Evolutionary conservation across 495 filamentous ascomycete genomes (phyloP).

Genomic region (Geoglossum glabrum): DNA sequence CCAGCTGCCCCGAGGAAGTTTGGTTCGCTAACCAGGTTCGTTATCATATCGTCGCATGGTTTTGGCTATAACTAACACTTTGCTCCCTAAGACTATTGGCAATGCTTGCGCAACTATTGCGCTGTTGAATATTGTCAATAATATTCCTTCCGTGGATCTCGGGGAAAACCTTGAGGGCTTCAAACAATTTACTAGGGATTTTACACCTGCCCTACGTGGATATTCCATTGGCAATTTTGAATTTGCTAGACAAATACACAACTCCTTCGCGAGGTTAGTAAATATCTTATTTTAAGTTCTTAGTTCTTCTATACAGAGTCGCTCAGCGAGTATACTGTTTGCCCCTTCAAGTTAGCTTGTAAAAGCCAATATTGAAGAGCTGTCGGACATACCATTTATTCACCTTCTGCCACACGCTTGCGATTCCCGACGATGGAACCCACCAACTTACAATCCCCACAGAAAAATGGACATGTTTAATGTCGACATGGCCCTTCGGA

Average conservation of each 20-base stretch:
- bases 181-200: conserved; percentile 42
- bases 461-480: conserved; percentile 64
- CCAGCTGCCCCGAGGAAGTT: conserved; percentile 41
- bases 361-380: not conserved
- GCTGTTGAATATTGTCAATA: conserved; percentile 80
- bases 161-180: conserved; percentile 48
- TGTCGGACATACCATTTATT: no score
- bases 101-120: conserved; percentile 84
- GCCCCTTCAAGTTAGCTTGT: not conserved
- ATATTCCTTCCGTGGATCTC: conserved; percentile 40
- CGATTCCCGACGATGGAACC: no score
- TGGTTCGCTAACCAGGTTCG: conserved; percentile 91
- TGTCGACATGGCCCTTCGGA: conserved; percentile 47
- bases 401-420: no score
- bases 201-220: conserved; percentile 56
- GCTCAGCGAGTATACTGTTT: not conserved
- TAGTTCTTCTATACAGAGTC: not conserved
- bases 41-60: not conserved
- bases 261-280: conserved; percentile 61
- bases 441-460: no score
- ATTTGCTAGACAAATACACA: conserved; percentile 64
- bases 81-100: conserved; percentile 35
- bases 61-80: not conserved
- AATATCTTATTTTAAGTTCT: not conserved
- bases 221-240: conserved; percentile 50